phyloP scores from a whole-genome alignment of 345 rosid genomes.

The Hevea brasiliensis region DNA sequence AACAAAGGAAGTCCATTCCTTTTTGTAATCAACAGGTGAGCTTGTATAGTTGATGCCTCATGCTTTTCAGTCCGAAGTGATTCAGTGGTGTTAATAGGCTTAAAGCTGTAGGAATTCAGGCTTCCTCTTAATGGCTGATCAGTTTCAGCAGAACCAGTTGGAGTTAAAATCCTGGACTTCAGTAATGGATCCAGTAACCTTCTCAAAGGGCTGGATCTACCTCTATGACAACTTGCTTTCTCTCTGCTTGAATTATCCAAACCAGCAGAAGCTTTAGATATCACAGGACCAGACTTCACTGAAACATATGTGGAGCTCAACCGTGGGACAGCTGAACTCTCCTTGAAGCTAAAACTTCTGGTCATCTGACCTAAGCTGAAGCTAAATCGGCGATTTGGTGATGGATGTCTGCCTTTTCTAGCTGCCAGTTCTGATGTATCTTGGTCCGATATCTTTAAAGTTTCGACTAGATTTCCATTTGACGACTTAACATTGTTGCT shows the following conservation, averaged over 20 bases:
- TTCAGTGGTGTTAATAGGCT: conserved; percentile 26
- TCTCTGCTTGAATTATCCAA: conserved; percentile 39
- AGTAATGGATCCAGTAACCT: conserved; percentile 70
- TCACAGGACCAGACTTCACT: conserved; percentile 57
- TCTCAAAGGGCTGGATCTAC: conserved; percentile 73
- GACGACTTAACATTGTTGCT: conserved; percentile 18
- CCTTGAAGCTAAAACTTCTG: conserved; percentile 78
- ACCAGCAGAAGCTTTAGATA: conserved; percentile 37
- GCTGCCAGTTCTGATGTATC: conserved; percentile 39
- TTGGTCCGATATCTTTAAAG: conserved; percentile 41
- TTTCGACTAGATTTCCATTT: conserved; percentile 35
- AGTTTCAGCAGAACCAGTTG: conserved; percentile 37
- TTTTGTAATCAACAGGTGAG: conserved; percentile 56
- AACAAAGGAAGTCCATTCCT: conserved; percentile 71
- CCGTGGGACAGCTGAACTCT: conserved; percentile 48
- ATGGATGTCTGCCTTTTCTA: conserved; percentile 46
- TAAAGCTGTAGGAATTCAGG: conserved; percentile 30
- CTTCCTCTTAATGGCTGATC: conserved; percentile 39
- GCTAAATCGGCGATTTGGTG: conserved; percentile 74
- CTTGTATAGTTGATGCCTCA: conserved; percentile 42
- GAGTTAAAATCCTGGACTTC: conserved; percentile 43
- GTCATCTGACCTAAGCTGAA: conserved; percentile 69
- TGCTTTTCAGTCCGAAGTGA: conserved; percentile 35
- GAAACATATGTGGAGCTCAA: conserved; percentile 46
- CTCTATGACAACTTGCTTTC: conserved; percentile 39